phyloP scores from a whole-genome alignment of 495 filamentous ascomycete genomes.

The Parathielavia hyrcaniae region DNA sequence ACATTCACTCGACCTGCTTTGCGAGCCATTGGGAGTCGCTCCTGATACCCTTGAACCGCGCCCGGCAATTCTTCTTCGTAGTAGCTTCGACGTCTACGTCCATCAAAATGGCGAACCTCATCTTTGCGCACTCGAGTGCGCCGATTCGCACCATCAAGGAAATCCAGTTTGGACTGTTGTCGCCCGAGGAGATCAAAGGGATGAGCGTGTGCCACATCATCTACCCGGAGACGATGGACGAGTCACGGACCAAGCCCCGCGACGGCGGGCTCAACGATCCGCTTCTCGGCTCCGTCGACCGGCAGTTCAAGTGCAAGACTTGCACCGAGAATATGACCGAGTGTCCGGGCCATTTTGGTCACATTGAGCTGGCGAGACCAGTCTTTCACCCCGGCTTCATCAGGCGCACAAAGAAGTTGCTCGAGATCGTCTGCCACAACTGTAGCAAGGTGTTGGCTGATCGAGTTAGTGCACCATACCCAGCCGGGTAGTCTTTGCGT shows the following conservation, averaged over 20 bases:
- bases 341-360: conserved; percentile 95
- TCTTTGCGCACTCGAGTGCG: conserved; percentile 87
- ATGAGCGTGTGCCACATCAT: conserved; percentile 91
- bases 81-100: neutral
- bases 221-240: conserved; percentile 98
- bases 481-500: conserved; percentile 37
- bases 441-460: conserved; percentile 93
- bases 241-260: conserved; percentile 77
- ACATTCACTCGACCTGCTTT: conserved; percentile 12
- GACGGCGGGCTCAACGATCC: conserved; percentile 89
- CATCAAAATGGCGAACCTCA: conserved; percentile 76
- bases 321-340: conserved; percentile 90
- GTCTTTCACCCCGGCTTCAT: conserved; percentile 96
- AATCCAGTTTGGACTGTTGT: conserved; percentile 96
- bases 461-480: conserved; percentile 71
- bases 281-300: conserved; percentile 87
- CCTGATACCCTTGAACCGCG: conserved; percentile 1
- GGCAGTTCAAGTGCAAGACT: conserved; percentile 87
- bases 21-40: conserved; percentile 11
- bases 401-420: conserved; percentile 93
- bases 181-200: conserved; percentile 94
- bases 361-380: conserved; percentile 90
- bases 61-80: conserved; percentile 4
- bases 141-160: conserved; percentile 92
- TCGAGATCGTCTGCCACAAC: conserved; percentile 97